Evolutionary conservation across 495 filamentous ascomycete species (phyloP).

Genomic region (Talaromyces liani): DNA sequence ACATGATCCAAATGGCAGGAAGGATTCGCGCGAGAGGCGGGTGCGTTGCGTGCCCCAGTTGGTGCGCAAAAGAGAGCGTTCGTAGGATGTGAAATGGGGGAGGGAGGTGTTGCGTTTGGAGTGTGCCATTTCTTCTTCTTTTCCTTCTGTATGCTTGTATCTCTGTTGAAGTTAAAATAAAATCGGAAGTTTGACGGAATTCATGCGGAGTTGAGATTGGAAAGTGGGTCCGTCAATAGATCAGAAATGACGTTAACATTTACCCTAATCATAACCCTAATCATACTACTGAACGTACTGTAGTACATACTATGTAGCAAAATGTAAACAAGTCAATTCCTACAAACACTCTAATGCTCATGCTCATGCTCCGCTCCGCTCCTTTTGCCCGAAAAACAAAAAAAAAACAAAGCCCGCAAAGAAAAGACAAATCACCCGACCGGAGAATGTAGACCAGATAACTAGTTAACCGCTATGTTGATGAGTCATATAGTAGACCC

Average conservation of each 20-base stretch:
- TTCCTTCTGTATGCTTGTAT: no score
- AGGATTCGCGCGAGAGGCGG: slow-evolving; percentile 86
- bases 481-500: neutral
- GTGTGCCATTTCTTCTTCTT: slow-evolving; percentile 30
- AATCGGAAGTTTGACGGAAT: neutral
- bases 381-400: neutral
- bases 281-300: neutral
- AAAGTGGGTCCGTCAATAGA: neutral
- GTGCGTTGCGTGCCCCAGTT: slow-evolving; percentile 77
- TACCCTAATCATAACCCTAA: neutral
- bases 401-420: neutral
- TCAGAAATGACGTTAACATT: neutral
- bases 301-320: neutral
- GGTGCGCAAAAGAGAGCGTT: slow-evolving; percentile 69
- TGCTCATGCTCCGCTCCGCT: neutral
- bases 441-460: neutral
- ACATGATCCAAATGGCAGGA: slow-evolving; percentile 88
- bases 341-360: neutral
- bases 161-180: no score
- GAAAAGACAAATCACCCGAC: neutral
- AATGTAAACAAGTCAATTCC: neutral
- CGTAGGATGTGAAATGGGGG: slow-evolving; percentile 90
- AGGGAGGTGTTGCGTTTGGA: slow-evolving; percentile 93
- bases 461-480: neutral
- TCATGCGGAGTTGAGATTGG: neutral